Conservation (phyloP, 2,329 filamentous ascomycete genomes). For the Colletotrichum orbiculare region DNA sequence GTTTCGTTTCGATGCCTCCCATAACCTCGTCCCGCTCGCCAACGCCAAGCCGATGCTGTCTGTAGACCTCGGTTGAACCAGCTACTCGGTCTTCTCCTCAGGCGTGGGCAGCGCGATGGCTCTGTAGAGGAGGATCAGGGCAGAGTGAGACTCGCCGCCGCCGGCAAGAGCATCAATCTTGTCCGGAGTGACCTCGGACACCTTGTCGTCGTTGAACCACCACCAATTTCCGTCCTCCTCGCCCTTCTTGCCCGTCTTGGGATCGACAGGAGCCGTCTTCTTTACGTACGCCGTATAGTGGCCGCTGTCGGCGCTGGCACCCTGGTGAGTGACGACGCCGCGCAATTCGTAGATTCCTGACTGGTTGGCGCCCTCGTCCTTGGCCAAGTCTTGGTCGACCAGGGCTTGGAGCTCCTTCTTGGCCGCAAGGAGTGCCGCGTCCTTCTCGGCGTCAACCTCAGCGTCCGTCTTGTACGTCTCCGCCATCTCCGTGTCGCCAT, state of each 20-base stretch:
- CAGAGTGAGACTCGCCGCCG: constrained; percentile 88
- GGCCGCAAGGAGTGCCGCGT: constrained; percentile 77
- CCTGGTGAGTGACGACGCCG: constrained; percentile 95
- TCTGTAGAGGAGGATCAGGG: constrained; percentile 82
- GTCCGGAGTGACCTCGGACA: constrained; percentile 89
- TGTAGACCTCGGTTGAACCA: constrained; percentile 13
- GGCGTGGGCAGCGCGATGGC: constrained; percentile 75
- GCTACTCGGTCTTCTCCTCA: constrained; percentile 54
- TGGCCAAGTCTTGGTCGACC: constrained; percentile 78
- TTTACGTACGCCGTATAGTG: constrained; percentile 99
- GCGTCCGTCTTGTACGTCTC: constrained; percentile 92
- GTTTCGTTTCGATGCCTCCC: constrained; percentile 32
- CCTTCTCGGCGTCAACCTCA: constrained; percentile 88
- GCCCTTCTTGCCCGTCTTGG: constrained; percentile 79
- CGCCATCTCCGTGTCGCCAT: constrained; percentile 78
- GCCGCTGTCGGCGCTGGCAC: constrained; percentile 94
- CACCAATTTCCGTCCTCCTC: constrained; percentile 97
- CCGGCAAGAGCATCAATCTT: constrained; percentile 92
- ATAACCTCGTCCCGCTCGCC: constrained; percentile 31
- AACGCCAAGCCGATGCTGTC: constrained; percentile 33
- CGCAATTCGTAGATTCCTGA: constrained; percentile 95
- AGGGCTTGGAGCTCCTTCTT: constrained; percentile 90
- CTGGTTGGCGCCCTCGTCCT: constrained; percentile 88
- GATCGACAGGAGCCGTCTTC: constrained; percentile 80
- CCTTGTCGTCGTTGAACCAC: constrained; percentile 99